phyloP scores from a whole-genome alignment of 2,329 filamentous ascomycete genomes.

The Tolypocladium paradoxum region DNA sequence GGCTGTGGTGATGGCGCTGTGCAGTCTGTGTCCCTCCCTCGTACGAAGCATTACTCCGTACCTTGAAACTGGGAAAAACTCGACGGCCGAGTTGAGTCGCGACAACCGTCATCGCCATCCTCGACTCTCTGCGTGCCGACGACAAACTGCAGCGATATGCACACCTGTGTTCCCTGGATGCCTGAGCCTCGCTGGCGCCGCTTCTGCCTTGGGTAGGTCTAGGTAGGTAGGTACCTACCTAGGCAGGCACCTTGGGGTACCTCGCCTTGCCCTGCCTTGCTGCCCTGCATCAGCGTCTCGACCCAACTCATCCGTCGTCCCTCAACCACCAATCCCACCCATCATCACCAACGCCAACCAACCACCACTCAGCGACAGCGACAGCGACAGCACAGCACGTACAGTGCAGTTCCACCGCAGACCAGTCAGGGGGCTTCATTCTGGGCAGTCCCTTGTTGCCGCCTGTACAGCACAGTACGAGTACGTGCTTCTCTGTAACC shows the following conservation, averaged over 20 bases:
- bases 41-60: no score
- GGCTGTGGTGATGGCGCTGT: not conserved
- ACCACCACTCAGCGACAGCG: not conserved
- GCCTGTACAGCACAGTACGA: not conserved
- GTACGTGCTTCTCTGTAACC: not conserved
- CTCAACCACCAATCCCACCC: not conserved
- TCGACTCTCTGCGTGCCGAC: not conserved
- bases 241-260: not conserved
- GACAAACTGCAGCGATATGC: not conserved
- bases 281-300: not conserved
- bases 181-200: not conserved
- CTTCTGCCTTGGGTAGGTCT: not conserved
- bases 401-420: not conserved
- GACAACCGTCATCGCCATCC: not conserved
- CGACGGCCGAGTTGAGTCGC: not conserved
- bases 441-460: not conserved
- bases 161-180: not conserved
- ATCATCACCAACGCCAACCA: not conserved
- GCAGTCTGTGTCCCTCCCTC: no score
- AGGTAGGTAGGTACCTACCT: no score
- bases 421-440: not conserved
- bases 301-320: not conserved
- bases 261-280: not conserved
- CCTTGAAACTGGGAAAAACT: not conserved
- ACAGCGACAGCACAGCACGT: not conserved